phyloP scores from a whole-genome alignment of 192 early-diverging fungal species.

The Backusella psychrophila region DNA sequence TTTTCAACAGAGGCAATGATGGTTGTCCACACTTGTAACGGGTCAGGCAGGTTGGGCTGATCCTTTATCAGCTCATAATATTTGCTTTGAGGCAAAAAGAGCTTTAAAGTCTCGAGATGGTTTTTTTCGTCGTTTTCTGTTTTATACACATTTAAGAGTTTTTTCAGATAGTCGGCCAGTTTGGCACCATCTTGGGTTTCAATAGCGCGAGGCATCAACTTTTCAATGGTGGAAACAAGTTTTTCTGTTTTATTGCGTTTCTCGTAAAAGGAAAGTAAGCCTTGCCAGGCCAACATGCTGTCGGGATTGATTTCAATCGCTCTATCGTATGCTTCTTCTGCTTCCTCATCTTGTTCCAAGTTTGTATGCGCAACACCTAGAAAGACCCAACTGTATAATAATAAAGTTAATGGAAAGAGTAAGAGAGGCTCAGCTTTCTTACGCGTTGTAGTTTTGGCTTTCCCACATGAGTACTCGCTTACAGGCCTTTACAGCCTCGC shows the following conservation, averaged over 20 bases:
- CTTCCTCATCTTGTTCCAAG: constrained; percentile 52
- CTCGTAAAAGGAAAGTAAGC: constrained; percentile 56
- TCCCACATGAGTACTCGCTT: constrained; percentile 48
- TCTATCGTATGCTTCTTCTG: constrained; percentile 52
- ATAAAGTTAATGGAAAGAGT: neutral
- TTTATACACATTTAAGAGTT: constrained; percentile 50
- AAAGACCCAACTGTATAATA: constrained; percentile 48
- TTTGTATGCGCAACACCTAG: constrained; percentile 69
- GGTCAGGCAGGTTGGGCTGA: constrained; percentile 31
- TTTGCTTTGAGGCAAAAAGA: constrained; percentile 41
- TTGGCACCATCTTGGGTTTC: constrained; percentile 45
- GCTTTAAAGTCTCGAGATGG: constrained; percentile 33
- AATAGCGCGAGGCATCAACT: constrained; percentile 25
- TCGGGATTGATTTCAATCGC: constrained; percentile 58
- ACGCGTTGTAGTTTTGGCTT: constrained; percentile 55
- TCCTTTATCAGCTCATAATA: constrained; percentile 40
- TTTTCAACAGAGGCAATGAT: constrained; percentile 35
- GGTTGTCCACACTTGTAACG: constrained; percentile 31
- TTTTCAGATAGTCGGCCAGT: constrained; percentile 47
- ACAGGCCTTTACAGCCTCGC: constrained; percentile 49
- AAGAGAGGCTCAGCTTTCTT: constrained; percentile 1
- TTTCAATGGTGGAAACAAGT: constrained; percentile 31
- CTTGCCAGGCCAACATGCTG: constrained; percentile 66
- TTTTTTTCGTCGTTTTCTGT: constrained; percentile 38
- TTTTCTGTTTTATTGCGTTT: constrained; percentile 40